Conservation (phyloP, 139 green algal species). For the Coccomyxa sp. region DNA sequence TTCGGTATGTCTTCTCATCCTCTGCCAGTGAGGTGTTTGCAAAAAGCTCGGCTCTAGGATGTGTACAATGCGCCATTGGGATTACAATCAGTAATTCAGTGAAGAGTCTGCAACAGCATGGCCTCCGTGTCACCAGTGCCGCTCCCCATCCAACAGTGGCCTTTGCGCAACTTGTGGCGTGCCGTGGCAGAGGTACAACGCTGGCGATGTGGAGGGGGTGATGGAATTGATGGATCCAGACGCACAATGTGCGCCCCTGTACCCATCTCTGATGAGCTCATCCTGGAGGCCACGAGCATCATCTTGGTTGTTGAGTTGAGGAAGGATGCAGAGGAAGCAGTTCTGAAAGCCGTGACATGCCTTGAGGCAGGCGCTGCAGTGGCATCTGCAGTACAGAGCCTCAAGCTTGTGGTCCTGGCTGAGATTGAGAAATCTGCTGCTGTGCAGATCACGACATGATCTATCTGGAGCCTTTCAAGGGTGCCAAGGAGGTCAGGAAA, state of each 20-base stretch:
- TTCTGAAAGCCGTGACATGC: background rate
- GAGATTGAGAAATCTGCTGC: background rate
- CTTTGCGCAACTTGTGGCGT: too few relatives aligned
- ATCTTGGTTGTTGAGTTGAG: background rate
- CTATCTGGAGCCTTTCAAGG: conserved; percentile 68
- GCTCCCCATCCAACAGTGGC: too few relatives aligned
- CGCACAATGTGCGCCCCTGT: conserved; percentile 11
- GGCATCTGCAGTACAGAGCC: background rate
- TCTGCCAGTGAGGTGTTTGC: too few relatives aligned
- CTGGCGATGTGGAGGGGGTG: conserved; percentile 54
- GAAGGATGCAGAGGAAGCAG: background rate
- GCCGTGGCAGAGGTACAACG: conserved; percentile 71
- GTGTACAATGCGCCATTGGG: too few relatives aligned
- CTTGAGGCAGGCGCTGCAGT: background rate
- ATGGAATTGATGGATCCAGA: conserved; percentile 56
- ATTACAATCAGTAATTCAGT: too few relatives aligned
- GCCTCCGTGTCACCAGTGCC: too few relatives aligned
- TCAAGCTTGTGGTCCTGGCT: background rate
- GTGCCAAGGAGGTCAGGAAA: conserved; percentile 34
- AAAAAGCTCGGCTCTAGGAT: too few relatives aligned
- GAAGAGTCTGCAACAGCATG: too few relatives aligned
- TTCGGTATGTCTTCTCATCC: too few relatives aligned
- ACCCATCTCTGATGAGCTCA: background rate
- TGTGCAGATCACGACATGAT: conserved; percentile 39
- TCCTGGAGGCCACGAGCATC: background rate